Base-by-base conservation (phyloP, 2,329 filamentous ascomycete species). In the Colletotrichum sidae region DNA sequence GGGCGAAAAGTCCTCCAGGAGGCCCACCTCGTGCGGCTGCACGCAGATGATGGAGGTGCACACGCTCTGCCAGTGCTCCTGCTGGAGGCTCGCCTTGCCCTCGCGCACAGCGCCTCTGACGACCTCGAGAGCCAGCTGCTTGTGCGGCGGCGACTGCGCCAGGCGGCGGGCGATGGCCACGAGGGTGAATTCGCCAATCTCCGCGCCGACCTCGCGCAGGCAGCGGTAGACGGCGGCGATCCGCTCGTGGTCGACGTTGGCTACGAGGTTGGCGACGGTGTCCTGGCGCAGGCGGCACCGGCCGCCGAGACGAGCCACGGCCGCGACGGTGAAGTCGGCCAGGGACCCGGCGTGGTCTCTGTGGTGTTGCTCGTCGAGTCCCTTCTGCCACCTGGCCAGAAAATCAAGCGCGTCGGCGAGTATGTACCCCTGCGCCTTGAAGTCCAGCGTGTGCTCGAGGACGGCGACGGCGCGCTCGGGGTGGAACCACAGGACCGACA, bases 41-140 rank as follows among this genome's bases (percentile, higher is more conserved):
- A 77, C 73, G 9, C 75, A 75, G n/a, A 93, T 78, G 33, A 93
- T 79, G 2, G 83, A 79, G 1, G 88, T 88, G 74, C 88, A 89
- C 8, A 86, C 79, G 69, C 85, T 87, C 33, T 81, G 78, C 55
- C 86, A 79, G 35, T 76, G 76, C 2, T 76, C 77, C 10, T 76
- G 76, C 60, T 86, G 85, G 62, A 86, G 76, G 55, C 84, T 73
- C n/a, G 81, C 74, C 0, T 77, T 74, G 6, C 77, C 74, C 2
- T 63, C 71, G 12, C 79, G 74, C 6, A 86, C 69, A 15, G 78
- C 70, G 3, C 53, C 55, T 25, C 70, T 70, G 6, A 79, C 60
- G n/a, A 88, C 78, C 4, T 79, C 74, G 47, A 84, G 78, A 0
- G 85, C 76, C 15, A 62, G 60, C 2, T 72, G 78, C 67, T 85